Evolutionary conservation across 495 filamentous ascomycete species (phyloP), one percentile per base, ranked within the genome.

Genomic region (Aspergillus baeticus): DNA sequence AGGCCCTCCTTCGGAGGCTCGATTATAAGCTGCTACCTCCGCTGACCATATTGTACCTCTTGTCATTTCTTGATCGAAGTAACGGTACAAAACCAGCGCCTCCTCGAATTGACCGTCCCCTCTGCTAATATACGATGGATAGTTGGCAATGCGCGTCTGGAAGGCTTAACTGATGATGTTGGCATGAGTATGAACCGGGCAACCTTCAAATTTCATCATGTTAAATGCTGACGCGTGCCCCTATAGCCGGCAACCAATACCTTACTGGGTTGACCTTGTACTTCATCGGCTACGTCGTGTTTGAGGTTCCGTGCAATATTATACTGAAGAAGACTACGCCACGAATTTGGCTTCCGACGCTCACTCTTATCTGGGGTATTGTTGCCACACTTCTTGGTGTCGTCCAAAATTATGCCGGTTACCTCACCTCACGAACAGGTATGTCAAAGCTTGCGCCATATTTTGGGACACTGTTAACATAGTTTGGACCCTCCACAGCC

Each of bases 221-320:
- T 20, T 14, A 3, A 39, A 4, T 48, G 20, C 42, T 45, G 33
- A 45, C 17, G 22, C 36, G 15, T 22, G 42, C 11, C 20, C 36
- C 13, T 42, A 46, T 52, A 80, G 77, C 82, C 35, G 87, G 85
- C 3, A 81, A 90, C 58, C 83, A 90, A 58, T 90, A 91, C 55
- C 75, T 91, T 0, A 86, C 84, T 4, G 82, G 86, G 0, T 68
- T 91, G 34, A 90, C 87, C 0, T 66, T 92, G 0, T 91, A 88
- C 65, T 92, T 91, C 66, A 74, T 91, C 45, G 87, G 87, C 42
- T 92, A 92, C 65, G 85, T 90, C 17, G 67, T 89, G 11, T 84
- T 87, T 45, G 83, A 86, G 57, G 70, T 91, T 14, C 89, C 88
- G 6, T 87, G 83, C 61, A 91, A 91, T 54, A 83, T 91, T 44